These are phyloP conservation scores for Yamadazyma sp. DNA, from an alignment of 805 yeast genomes.

Conservation along the genomic window DNA sequence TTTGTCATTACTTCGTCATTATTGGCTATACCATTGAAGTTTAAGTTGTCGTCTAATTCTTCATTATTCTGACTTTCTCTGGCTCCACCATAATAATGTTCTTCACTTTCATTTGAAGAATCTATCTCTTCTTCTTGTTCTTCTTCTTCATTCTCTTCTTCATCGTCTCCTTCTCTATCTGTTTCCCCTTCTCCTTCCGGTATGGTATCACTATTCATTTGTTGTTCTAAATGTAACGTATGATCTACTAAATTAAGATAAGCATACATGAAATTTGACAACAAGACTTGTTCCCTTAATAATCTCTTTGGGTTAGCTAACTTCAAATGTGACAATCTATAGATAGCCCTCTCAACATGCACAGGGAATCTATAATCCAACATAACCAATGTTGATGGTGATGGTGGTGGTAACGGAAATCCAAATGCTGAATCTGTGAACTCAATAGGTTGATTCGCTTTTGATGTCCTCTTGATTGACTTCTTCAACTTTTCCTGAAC, in stretches of 20 bases:
- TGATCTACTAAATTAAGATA: constrained; percentile 93
- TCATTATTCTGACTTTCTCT: too few species aligned
- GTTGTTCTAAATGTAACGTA: constrained; percentile 71
- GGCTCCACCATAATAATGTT: too few species aligned
- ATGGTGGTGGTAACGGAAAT: constrained; percentile 79
- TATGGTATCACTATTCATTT: constrained; percentile 27
- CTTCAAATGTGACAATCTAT: constrained; percentile 87
- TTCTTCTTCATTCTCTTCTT: background rate
- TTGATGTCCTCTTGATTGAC: constrained; percentile 38
- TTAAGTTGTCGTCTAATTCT: background rate
- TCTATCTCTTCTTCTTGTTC: background rate
- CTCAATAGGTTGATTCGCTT: constrained; percentile 45
- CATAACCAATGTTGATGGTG: constrained; percentile 75
- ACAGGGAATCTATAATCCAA: constrained; percentile 84
- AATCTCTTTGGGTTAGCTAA: constrained; percentile 93
- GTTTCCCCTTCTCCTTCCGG: constrained; percentile 10
- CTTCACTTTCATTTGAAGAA: background rate
- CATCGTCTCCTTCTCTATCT: background rate
- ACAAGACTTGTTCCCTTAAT: constrained; percentile 83
- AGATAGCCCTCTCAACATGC: constrained; percentile 94
- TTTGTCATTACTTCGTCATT: constrained; percentile 6
- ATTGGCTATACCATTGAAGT: background rate
- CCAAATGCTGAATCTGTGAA: constrained; percentile 81
- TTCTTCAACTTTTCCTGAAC: constrained; percentile 43
- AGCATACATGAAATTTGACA: constrained; percentile 97